Evolutionary conservation across 352 stramenopile genomes (phyloP).

Genomic region (Achlya hypogyna): DNA sequence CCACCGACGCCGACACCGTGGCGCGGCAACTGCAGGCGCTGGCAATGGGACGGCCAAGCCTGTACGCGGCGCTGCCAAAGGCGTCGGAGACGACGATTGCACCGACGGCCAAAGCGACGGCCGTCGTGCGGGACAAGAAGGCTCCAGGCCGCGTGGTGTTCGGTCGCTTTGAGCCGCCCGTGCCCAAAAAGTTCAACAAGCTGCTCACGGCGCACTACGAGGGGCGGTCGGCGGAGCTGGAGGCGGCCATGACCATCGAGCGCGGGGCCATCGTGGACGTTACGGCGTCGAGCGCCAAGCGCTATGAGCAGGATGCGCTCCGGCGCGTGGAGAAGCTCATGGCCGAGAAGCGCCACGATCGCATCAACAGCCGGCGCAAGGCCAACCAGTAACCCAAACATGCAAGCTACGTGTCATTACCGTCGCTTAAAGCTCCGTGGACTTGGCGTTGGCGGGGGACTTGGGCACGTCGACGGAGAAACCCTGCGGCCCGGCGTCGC

Average conservation of each 20-base stretch:
- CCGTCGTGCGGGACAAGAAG: neutral
- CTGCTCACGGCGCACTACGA: slow-evolving; percentile 74
- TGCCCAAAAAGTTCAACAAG: slow-evolving; percentile 58
- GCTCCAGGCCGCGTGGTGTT: slow-evolving; percentile 54
- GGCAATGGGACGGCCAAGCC: neutral
- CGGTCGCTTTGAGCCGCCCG: slow-evolving; percentile 52
- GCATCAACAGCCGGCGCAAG: slow-evolving; percentile 65
- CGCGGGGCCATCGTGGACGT: slow-evolving; percentile 27
- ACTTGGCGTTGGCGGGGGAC: slow-evolving; percentile 36
- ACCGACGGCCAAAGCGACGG: neutral
- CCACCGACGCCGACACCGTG: slow-evolving; percentile 8
- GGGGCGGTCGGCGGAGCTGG: slow-evolving; percentile 43
- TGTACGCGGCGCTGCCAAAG: neutral
- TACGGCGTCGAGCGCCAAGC: slow-evolving; percentile 33
- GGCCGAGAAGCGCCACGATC: slow-evolving; percentile 68
- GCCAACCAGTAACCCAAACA: slow-evolving; percentile 18
- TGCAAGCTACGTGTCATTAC: neutral
- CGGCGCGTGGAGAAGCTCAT: slow-evolving; percentile 50
- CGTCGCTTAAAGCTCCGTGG: slow-evolving; percentile 58
- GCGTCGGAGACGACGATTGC: neutral
- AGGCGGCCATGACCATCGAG: slow-evolving; percentile 67
- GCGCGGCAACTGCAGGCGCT: neutral
- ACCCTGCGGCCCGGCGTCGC: neutral
- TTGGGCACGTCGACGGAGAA: slow-evolving; percentile 20
- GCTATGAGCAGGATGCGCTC: slow-evolving; percentile 53